Conservation (phyloP, 176 grass and related monocot species). For the Eragrostis nindensis region DNA sequence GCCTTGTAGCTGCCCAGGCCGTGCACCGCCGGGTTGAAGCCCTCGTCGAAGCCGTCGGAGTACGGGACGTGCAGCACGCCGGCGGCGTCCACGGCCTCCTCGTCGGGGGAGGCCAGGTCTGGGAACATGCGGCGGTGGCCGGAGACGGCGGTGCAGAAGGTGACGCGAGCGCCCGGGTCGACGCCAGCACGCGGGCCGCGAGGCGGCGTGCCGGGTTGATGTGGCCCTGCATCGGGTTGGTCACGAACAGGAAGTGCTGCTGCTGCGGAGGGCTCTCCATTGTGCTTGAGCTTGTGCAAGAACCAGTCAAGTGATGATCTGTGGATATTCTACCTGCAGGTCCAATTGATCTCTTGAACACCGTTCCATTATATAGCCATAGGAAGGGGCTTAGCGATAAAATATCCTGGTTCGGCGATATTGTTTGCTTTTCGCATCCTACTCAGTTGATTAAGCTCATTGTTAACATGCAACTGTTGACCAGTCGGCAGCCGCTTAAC, state of each 20-base stretch:
- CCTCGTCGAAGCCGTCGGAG: conserved; percentile 58
- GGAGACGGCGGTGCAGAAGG: conserved; percentile 48
- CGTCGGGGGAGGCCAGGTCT: not conserved
- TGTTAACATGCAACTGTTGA: too few species aligned
- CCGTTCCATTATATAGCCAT: not conserved
- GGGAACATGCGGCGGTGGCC: conserved; percentile 50
- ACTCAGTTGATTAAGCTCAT: too few species aligned
- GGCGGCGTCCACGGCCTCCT: not conserved
- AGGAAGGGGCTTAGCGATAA: too few species aligned
- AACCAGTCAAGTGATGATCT: not conserved
- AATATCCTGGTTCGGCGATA: too few species aligned
- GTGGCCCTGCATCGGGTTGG: conserved; percentile 43
- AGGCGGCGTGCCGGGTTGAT: conserved; percentile 44
- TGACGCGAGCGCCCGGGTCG: conserved; percentile 22
- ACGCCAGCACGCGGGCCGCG: not conserved
- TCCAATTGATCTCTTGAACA: not conserved
- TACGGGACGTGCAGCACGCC: conserved; percentile 41
- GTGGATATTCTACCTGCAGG: not conserved
- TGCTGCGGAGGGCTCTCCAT: not conserved
- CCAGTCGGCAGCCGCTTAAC: too few species aligned
- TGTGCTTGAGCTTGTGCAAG: not conserved
- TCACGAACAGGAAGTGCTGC: conserved; percentile 41
- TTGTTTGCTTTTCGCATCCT: too few species aligned
- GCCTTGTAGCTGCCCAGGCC: not conserved
- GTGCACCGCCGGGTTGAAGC: conserved; percentile 29